Conservation (phyloP, 2,329 filamentous ascomycete species). For the Aquanectria penicillioides region DNA sequence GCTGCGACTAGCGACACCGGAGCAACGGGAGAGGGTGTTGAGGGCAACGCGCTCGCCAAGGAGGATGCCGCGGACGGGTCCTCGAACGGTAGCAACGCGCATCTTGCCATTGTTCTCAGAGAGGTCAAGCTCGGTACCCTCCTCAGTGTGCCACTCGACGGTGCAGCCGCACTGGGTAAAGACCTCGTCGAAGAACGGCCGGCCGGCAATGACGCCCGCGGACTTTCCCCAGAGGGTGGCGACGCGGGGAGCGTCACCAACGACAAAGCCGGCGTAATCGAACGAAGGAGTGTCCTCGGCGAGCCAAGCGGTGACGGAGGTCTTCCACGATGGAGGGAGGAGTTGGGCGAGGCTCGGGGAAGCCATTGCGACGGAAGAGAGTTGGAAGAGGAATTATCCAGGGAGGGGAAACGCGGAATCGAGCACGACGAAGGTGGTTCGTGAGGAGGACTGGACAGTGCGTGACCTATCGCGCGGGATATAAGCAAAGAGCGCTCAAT, state of each 20-base stretch:
- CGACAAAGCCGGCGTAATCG: constrained; percentile 97
- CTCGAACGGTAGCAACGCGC: constrained; percentile 81
- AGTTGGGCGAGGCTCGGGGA: constrained; percentile 68
- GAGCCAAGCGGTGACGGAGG: constrained; percentile 83
- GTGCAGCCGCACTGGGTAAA: constrained; percentile 89
- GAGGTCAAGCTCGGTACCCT: constrained; percentile 77
- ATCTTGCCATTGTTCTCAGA: constrained; percentile 60
- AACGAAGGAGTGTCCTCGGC: constrained; percentile 96
- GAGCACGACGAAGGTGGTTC: background rate
- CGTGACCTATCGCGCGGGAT: background rate
- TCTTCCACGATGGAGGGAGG: constrained; percentile 86
- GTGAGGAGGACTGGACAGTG: background rate
- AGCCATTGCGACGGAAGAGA: constrained; percentile 25
- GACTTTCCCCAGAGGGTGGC: constrained; percentile 77
- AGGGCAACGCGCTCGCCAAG: constrained; percentile 94
- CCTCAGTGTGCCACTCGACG: constrained; percentile 87
- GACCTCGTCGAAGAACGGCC: constrained; percentile 95
- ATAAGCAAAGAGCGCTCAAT: background rate
- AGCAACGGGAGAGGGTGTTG: constrained; percentile 90
- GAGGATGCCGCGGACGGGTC: constrained; percentile 81
- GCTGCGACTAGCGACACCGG: constrained; percentile 83
- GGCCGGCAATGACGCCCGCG: constrained; percentile 85
- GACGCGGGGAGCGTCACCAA: constrained; percentile 74
- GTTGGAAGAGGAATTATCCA: background rate
- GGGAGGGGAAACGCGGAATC: background rate